Evolutionary conservation across 73 alveolate genomes (phyloP).

Genomic region (Tetrahymena malaccensis): DNA sequence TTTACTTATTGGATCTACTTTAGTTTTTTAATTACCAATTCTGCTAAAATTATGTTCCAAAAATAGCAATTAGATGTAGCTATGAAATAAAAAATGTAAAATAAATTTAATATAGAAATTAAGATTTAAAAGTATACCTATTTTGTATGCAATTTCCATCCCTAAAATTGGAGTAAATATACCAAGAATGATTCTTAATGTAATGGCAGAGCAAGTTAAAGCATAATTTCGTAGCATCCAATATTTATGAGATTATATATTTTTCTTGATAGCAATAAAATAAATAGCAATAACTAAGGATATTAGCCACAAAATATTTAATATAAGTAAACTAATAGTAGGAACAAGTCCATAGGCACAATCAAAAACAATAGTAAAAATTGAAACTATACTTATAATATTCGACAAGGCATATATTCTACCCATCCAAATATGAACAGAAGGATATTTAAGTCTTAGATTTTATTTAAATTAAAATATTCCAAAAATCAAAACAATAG

Average conservation of each 20-base stretch:
- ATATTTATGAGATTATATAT: neutral
- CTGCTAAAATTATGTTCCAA: neutral
- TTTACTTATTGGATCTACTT: neutral
- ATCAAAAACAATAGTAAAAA: neutral
- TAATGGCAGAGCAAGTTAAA: neutral
- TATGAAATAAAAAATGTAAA: neutral
- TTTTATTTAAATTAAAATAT: neutral
- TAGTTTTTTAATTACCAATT: neutral
- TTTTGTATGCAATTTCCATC: neutral
- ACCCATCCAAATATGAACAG: neutral
- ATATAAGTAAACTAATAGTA: neutral
- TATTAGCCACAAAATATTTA: neutral
- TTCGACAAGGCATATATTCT: neutral
- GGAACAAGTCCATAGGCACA: neutral
- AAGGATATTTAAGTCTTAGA: neutral
- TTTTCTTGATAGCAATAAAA: neutral
- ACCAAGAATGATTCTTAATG: neutral
- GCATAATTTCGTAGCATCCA: neutral
- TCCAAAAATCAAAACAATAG: neutral
- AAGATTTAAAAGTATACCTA: neutral
- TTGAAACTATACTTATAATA: neutral
- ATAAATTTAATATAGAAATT: neutral
- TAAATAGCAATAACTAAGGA: neutral
- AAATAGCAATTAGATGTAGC: neutral
- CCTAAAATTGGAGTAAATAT: neutral